Evolutionary conservation across 2,329 filamentous ascomycete genomes (phyloP), one percentile per base, ranked within the genome.

Genomic region (Aspergillus pseudonomiae): DNA sequence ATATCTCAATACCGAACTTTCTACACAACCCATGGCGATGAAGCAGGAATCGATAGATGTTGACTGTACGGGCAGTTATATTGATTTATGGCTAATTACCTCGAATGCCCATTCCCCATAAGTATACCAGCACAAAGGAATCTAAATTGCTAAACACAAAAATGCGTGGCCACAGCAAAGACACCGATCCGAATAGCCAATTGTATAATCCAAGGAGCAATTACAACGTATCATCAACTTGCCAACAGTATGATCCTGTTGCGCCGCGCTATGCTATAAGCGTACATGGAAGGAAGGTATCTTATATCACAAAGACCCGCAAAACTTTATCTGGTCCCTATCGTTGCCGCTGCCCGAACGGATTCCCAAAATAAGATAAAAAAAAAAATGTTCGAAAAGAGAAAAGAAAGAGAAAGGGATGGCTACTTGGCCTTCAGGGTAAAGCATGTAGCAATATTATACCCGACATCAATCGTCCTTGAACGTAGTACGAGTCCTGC

Each of bases 401-500:
- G 34, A 36, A n/a, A 6, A 41, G 19, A 41, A 41, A 19, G 14
- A 9, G n/a, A 19, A 19, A 62, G 30, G 12, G 1, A 2, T 34
- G 19, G 32, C 34, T 21, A 21, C 11, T 55, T 55, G 34, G 32
- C 19, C 21, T 19, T n/a, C 7, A 16, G 7, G 16, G 52, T 24
- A 52, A 52, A 21, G 9, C 16, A 24, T 16, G 39, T 19, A 21
- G 14, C 32, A 24, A 45, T 34, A 30, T 52, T 14, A 50, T 50
- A n/a, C 11, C 32, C 26, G 34, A 19, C 19, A 39, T 75, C 66
- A 77, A 62, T 75, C 74, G 45, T 74, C 74, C 65, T 76, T 77
- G 19, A 34, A 60, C 45, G 67, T 64, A 56, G 70, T 65, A 67
- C 74, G 75, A 77, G 75, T 71, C 75, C 75, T 71, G 75, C 75